These are phyloP conservation scores for Aspergillus panamensis DNA, from an alignment of 495 filamentous ascomycete genomes.

Conservation along the genomic window DNA sequence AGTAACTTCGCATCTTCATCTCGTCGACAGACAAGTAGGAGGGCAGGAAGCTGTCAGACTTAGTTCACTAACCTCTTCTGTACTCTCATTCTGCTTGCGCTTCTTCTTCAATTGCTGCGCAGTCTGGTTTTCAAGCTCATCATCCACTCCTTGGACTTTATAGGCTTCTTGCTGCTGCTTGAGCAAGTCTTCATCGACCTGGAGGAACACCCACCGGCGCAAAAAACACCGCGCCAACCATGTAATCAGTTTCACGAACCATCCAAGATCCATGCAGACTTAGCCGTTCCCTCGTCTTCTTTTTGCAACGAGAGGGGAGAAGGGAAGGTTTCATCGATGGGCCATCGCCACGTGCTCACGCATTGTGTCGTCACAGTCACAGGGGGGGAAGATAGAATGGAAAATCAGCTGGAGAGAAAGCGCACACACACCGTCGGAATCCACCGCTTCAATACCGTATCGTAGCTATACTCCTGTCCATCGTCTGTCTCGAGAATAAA, in stretches of 20 bases:
- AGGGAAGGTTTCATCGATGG: conserved; percentile 11
- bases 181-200: conserved; percentile 77
- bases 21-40: no score
- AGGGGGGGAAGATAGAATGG: conserved; percentile 9
- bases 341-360: neutral
- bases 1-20: no score
- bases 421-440: conserved; percentile 59
- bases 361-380: no score
- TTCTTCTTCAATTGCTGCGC: conserved; percentile 67
- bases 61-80: conserved; percentile 53
- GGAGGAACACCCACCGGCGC: conserved; percentile 28
- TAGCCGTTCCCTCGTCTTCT: conserved; percentile 15
- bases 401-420: conserved; percentile 12
- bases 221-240: conserved; percentile 29
- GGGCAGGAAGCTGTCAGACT: no score
- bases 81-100: conserved; percentile 55
- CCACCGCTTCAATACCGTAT: conserved; percentile 72
- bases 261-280: conserved; percentile 23
- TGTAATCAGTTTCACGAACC: conserved; percentile 35
- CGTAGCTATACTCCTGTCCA: conserved; percentile 81
- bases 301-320: neutral
- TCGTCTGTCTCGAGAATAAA: conserved; percentile 82
- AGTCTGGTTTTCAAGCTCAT: conserved; percentile 55
- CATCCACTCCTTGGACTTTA: conserved; percentile 63
- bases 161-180: conserved; percentile 76